Evolutionary conservation across 2,329 filamentous ascomycete genomes (phyloP), one percentile per base, ranked within the genome.

Genomic region (Huntiella savannae): DNA sequence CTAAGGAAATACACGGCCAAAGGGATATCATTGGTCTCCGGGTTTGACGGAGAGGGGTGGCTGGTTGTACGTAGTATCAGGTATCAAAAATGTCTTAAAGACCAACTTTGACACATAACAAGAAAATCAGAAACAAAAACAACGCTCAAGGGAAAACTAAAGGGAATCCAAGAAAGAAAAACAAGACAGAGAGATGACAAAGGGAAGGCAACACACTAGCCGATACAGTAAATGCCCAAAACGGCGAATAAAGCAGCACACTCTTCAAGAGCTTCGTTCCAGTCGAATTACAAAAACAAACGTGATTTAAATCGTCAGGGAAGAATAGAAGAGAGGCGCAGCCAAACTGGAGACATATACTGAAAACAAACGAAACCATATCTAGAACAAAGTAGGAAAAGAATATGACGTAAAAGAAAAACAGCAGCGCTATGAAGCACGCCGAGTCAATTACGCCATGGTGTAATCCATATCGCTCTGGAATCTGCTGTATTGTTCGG

Each of bases 381-480:
- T 19, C 22, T 6, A 32, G 37, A 12, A 37, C n/a, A 35, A 19
- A 13, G 13, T 5, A 12, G 40, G 4, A 6, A 42, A 22, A 5
- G 28, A 22, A 13, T 22, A 8, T 28, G 3, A 12, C 15, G 12
- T 19, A 5, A 4, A 19, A 19, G 5, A 10, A 28, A 10, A 17
- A 22, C 19, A 42, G n/a, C 28, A 12, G 33, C 15, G 17, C 16
- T 13, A 28, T 6, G n/a, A 11, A 28, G 22, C 22, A 3, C 2
- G 8, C 22, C 2, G 28, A 13, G 5, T 19, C 33, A 43, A 17
- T 39, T 49, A 49, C 32, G 48, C 48, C 48, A 49, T 49, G 8
- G 43, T 46, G 48, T 39, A 49, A 36, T 49, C 48, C 40, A 49
- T 46, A 4, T 49, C 48, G 12, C 16, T 34, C 16, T 46, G 43